Conservation (phyloP, 441 rosid species). For the Corymbia citriodora region DNA sequence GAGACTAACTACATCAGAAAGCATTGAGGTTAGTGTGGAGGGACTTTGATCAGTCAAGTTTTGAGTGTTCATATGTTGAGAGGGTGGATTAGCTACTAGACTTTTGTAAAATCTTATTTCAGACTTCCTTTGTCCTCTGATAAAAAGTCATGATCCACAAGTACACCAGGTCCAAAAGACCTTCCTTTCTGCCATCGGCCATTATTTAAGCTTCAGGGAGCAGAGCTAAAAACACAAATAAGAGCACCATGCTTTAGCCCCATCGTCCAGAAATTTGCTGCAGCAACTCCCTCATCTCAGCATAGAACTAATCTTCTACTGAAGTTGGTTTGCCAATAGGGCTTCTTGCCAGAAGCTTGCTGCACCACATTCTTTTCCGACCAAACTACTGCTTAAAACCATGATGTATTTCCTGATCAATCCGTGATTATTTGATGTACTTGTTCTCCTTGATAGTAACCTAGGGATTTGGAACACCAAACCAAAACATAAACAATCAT, state of each 20-base stretch:
- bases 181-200: background rate
- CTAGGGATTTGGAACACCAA: background rate
- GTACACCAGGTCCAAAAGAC: background rate
- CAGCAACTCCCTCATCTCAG: background rate
- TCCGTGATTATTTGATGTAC: background rate
- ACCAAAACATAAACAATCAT: background rate
- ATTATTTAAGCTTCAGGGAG: background rate
- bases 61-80: background rate
- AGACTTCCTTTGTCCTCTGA: background rate
- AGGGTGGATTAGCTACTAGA: background rate
- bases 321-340: background rate
- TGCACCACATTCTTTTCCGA: background rate
- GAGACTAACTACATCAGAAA: conserved; percentile 86
- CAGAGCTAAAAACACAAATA: background rate
- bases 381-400: background rate
- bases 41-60: background rate
- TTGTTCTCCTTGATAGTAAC: background rate
- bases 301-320: background rate
- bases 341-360: background rate
- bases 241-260: background rate
- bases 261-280: background rate
- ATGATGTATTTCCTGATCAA: background rate
- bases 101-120: background rate
- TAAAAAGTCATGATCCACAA: background rate
- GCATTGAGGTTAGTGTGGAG: conserved; percentile 75